phyloP scores from a whole-genome alignment of 1,284 basidiomycete species.

The Pseudozyma hubeiensis region DNA sequence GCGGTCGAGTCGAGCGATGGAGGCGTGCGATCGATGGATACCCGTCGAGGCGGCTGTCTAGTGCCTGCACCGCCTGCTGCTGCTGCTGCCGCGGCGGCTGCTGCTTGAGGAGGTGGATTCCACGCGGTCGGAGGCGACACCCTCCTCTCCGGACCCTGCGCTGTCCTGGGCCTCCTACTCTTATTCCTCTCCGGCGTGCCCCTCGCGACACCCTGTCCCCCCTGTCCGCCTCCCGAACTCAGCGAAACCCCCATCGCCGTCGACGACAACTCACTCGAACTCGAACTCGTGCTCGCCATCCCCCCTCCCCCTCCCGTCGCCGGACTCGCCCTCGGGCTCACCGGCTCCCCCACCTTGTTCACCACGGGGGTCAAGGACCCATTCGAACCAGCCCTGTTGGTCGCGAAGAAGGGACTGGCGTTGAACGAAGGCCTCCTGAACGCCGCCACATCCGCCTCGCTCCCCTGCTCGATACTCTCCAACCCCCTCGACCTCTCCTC shows the following conservation, averaged over 20 bases:
- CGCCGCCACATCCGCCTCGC: conserved; percentile 26
- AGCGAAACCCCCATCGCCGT: conserved; percentile 15
- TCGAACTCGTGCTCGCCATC: conserved; percentile 9
- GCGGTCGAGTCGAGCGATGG: conserved; percentile 62
- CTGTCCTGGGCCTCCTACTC: conserved; percentile 49
- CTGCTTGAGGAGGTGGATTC: conserved; percentile 14
- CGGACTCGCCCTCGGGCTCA: conserved; percentile 36
- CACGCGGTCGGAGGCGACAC: conserved; percentile 41
- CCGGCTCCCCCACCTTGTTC: conserved; percentile 22
- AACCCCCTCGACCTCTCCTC: conserved; percentile 35
- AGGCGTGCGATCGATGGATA: conserved; percentile 44
- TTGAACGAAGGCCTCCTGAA: conserved; percentile 39
- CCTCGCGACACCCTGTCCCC: conserved; percentile 2
- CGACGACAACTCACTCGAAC: conserved; percentile 13
- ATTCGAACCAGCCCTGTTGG: conserved; percentile 11
- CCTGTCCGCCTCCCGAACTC: conserved; percentile 11
- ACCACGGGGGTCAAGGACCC: conserved; percentile 23
- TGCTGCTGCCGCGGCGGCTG: not conserved
- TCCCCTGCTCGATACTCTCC: conserved; percentile 38
- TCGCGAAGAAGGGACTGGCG: conserved; percentile 35
- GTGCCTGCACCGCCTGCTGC: not conserved
- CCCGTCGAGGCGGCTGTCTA: conserved; percentile 36
- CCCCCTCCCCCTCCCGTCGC: not conserved
- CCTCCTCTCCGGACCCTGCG: conserved; percentile 51
- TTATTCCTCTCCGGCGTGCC: conserved; percentile 8